These are phyloP conservation scores for Tylopilus sp. DNA, from an alignment of 768 basidiomycete species.

Conservation along the genomic window DNA sequence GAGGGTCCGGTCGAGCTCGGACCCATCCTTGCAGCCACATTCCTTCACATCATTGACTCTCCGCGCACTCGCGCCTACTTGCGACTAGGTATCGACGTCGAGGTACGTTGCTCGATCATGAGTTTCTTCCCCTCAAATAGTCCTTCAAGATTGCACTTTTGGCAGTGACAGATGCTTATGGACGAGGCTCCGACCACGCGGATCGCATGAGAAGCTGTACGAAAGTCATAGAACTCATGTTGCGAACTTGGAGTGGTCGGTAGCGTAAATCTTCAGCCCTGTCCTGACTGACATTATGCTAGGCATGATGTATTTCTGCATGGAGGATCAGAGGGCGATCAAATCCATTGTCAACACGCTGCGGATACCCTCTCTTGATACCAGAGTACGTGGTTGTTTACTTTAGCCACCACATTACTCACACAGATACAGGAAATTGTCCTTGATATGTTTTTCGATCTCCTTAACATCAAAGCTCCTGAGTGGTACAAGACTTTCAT, in stretches of 20 bases:
- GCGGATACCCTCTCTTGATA: conserved; percentile 82
- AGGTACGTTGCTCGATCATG: conserved; percentile 48
- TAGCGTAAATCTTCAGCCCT: conserved; percentile 4
- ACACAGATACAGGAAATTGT: conserved; percentile 72
- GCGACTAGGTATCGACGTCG: conserved; percentile 80
- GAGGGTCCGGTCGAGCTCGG: conserved; percentile 86
- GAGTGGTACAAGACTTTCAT: conserved; percentile 94
- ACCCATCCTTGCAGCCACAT: conserved; percentile 72
- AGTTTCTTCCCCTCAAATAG: background rate
- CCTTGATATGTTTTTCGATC: conserved; percentile 90
- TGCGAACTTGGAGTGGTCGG: conserved; percentile 93
- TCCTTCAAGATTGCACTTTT: conserved; percentile 70
- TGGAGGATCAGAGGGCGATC: conserved; percentile 84
- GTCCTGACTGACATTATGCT: conserved; percentile 17
- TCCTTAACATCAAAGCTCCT: conserved; percentile 87
- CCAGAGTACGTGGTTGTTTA: conserved; percentile 50
- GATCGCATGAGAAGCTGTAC: conserved; percentile 78
- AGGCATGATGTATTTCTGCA: conserved; percentile 92
- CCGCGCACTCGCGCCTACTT: conserved; percentile 79
- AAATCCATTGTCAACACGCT: conserved; percentile 81
- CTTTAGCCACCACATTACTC: conserved; percentile 3
- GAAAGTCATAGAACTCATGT: conserved; percentile 75
- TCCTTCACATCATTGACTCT: conserved; percentile 81
- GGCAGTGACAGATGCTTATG: conserved; percentile 90
- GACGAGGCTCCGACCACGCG: conserved; percentile 72